Conservation (phyloP, 352 stramenopile species). For the Globisporangium splendens region DNA sequence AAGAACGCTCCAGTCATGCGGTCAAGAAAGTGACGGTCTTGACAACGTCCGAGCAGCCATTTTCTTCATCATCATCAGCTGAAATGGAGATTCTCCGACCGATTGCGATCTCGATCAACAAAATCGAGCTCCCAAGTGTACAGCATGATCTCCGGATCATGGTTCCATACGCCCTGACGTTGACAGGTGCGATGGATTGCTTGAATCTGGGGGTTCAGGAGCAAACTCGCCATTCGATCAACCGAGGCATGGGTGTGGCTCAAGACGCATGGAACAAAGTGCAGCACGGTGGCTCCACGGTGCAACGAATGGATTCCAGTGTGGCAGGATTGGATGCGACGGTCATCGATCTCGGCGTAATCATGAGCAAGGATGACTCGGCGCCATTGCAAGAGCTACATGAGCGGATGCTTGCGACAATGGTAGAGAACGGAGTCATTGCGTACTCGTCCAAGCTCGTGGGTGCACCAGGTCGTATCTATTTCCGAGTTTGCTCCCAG, state of each 20-base stretch:
- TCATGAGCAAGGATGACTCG: conserved; percentile 7
- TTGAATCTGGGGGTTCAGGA: conserved; percentile 14
- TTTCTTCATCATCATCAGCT: neutral
- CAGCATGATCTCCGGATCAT: conserved; percentile 4
- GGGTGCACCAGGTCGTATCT: conserved; percentile 15
- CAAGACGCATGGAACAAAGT: conserved; percentile 1
- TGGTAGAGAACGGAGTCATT: conserved; percentile 3
- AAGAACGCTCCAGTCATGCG: neutral
- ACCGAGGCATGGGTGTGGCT: conserved; percentile 1
- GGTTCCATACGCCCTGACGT: conserved; percentile 11
- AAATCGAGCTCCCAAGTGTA: conserved; percentile 17
- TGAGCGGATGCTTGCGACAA: neutral
- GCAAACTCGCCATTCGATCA: conserved; percentile 9
- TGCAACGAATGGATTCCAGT: conserved; percentile 37
- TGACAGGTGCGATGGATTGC: conserved; percentile 13
- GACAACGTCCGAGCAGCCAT: conserved; percentile 18
- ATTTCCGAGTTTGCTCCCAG: conserved; percentile 22
- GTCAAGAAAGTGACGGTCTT: conserved; percentile 24
- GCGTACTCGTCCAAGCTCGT: conserved; percentile 4
- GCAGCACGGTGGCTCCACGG: conserved; percentile 1
- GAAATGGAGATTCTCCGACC: neutral
- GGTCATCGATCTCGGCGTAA: conserved; percentile 28
- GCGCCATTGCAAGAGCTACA: neutral
- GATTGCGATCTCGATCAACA: conserved; percentile 6
- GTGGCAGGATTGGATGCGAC: conserved; percentile 20